Evolutionary conservation across 495 filamentous ascomycete species (phyloP), one percentile per base, ranked within the genome.

Genomic region (Aspergillus nanangensis): DNA sequence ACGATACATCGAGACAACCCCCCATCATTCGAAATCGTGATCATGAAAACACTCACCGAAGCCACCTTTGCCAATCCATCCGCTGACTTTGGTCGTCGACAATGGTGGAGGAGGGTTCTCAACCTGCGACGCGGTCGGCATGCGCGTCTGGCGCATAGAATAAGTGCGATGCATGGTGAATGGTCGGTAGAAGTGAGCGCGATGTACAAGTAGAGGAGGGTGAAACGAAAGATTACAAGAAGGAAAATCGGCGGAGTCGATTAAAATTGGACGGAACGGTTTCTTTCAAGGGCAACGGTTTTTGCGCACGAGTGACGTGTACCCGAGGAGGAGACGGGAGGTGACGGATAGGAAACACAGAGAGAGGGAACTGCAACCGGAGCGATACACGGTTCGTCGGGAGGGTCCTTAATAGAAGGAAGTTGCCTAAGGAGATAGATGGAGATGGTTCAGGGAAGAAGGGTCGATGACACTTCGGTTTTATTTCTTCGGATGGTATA

Each of bases 81-180:
- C 80, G 52, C 82, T 83, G 4, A 84, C 79, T 75, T 98, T 98
- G 47, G 93, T 98, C 39, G 81, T 83, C 24, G 92, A 96, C 25
- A 88, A 61, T 44, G 94, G 94, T 41, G 93, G 93, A 17, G 90
- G 93, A 18, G 93, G 94, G 65, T 89, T 96, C 79, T 96, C 83
- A 56, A 83, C 77, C 63, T 92, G 87, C 62, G 86, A 87, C 54
- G 87, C 87, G 33, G 94, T 97, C 38, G 94, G 94, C 56, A 87
- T 86, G 77, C 93, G 83, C 73, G 88, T 82, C 72, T 92, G 84
- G 80, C 93, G 89, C 92, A 97, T 96, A 53, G 90, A 96, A 63
- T 98, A 98, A 53, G 93, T 95, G 54, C 93, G 88, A 81, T 97
- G 92, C 93, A 97, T 97, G 52, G 44, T 51, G 58, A 41, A 41